A percentile compares a stretch with the other conserved stretches of the same genome.
Evolutionary conservation across 768 basidiomycete species (phyloP).

Genomic region (Plicaturopsis crispa): DNA sequence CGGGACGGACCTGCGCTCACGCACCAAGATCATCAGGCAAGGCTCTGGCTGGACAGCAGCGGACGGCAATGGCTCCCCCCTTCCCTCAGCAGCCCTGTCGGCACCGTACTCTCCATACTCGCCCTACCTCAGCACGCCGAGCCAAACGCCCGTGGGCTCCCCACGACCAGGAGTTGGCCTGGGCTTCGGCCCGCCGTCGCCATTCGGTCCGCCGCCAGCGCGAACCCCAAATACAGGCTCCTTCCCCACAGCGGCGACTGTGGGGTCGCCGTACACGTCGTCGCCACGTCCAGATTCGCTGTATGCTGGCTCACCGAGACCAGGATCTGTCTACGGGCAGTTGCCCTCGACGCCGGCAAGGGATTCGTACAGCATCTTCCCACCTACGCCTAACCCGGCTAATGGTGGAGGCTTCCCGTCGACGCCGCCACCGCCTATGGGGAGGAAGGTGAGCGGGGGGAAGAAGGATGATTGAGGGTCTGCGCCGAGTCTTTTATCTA

Average conservation of each 20-base stretch:
- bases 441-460: slow-evolving; percentile 3
- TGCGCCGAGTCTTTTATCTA: no score
- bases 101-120: slow-evolving; percentile 14
- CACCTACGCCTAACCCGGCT: background rate
- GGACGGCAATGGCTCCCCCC: slow-evolving; percentile 28
- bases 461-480: no score
- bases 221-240: slow-evolving; percentile 13
- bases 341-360: background rate
- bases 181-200: slow-evolving; percentile 13
- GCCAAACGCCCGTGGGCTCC: slow-evolving; percentile 13
- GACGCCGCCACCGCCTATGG: slow-evolving; percentile 15
- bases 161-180: slow-evolving; percentile 16
- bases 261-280: slow-evolving; percentile 4
- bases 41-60: slow-evolving; percentile 58
- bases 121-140: slow-evolving; percentile 26
- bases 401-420: slow-evolving; percentile 2
- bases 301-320: background rate
- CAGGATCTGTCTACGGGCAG: background rate
- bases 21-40: slow-evolving; percentile 47
- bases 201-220: slow-evolving; percentile 9
- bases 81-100: slow-evolving; percentile 11
- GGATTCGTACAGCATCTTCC: slow-evolving; percentile 3
- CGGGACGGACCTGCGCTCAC: slow-evolving; percentile 55
- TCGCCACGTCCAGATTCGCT: slow-evolving; percentile 9
- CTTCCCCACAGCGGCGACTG: slow-evolving; percentile 17